Conservation (phyloP, 2,329 filamentous ascomycete genomes). For the Lithohypha guttulata region DNA sequence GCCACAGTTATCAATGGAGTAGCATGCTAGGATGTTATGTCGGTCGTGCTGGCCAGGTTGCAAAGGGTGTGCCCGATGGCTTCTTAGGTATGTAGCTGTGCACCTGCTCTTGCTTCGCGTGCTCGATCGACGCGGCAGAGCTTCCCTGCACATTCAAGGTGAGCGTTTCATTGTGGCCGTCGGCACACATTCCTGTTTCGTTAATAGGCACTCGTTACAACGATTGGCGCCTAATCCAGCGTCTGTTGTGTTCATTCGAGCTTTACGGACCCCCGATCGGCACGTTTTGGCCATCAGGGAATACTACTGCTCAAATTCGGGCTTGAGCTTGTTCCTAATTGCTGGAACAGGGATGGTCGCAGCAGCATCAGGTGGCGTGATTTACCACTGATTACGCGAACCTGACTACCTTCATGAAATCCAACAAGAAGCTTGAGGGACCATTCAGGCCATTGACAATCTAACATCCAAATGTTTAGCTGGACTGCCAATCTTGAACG, state of each 20-base stretch:
- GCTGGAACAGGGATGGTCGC: conserved; percentile 45
- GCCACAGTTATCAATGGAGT: conserved; percentile 76
- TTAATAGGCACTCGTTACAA: too few species aligned
- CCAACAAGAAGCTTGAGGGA: conserved; percentile 25
- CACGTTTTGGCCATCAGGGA: too few species aligned
- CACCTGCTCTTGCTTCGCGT: too few species aligned
- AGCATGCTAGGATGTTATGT: conserved; percentile 71
- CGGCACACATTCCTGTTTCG: too few species aligned
- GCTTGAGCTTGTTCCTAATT: conserved; percentile 25
- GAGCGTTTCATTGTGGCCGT: too few species aligned
- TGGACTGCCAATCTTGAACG: conserved; percentile 12
- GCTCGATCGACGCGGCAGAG: too few species aligned
- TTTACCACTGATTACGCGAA: conserved; percentile 33
- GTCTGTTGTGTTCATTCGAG: too few species aligned
- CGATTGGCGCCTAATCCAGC: too few species aligned
- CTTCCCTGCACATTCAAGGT: too few species aligned
- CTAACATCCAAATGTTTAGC: conserved; percentile 24
- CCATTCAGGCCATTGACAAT: conserved; percentile 25
- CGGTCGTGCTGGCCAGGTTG: conserved; percentile 44
- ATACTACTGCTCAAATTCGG: too few species aligned
- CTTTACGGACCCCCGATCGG: too few species aligned
- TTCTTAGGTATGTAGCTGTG: too few species aligned
- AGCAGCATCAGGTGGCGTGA: conserved; percentile 32
- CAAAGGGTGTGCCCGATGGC: conserved; percentile 68
- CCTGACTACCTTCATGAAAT: conserved; percentile 30